Percentiles rank a stretch among this genome's conserved stretches.
Evolutionary conservation across 176 grass and related monocot species (phyloP).

Genomic region (Aegilops tauschii): DNA sequence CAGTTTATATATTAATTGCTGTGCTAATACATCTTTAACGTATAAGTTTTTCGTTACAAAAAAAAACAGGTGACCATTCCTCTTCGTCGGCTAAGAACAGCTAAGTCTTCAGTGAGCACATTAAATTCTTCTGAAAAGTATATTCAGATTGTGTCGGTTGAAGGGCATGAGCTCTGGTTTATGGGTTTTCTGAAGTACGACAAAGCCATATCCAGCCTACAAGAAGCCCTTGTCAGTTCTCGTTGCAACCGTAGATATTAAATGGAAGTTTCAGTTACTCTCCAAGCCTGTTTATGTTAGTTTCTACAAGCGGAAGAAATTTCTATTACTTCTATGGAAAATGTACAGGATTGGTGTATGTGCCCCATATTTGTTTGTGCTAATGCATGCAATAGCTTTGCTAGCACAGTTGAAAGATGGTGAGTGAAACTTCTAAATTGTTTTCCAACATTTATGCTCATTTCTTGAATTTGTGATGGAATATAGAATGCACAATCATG

Average conservation of each 20-base stretch:
- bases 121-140: slow-evolving; percentile 69
- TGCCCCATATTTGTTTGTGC: no score
- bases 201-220: slow-evolving; percentile 54
- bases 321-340: no score
- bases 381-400: no score
- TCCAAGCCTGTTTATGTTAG: no score
- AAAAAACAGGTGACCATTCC: slow-evolving; percentile 79
- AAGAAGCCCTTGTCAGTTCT: slow-evolving; percentile 60
- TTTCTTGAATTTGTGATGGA: no score
- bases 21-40: neutral
- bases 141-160: slow-evolving; percentile 75
- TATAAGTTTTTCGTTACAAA: neutral
- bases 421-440: no score
- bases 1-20: no score
- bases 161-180: slow-evolving; percentile 87
- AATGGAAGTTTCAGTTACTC: neutral
- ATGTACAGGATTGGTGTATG: no score
- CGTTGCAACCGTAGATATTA: slow-evolving; percentile 57
- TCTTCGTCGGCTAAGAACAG: slow-evolving; percentile 63
- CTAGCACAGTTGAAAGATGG: no score
- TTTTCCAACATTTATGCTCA: no score
- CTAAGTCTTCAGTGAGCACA: slow-evolving; percentile 82
- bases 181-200: slow-evolving; percentile 85
- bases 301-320: no score
- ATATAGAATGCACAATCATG: no score